Evolutionary conservation across 2,329 filamentous ascomycete genomes (phyloP), one percentile per base, ranked within the genome.

Genomic region (Onygenales sp.): DNA sequence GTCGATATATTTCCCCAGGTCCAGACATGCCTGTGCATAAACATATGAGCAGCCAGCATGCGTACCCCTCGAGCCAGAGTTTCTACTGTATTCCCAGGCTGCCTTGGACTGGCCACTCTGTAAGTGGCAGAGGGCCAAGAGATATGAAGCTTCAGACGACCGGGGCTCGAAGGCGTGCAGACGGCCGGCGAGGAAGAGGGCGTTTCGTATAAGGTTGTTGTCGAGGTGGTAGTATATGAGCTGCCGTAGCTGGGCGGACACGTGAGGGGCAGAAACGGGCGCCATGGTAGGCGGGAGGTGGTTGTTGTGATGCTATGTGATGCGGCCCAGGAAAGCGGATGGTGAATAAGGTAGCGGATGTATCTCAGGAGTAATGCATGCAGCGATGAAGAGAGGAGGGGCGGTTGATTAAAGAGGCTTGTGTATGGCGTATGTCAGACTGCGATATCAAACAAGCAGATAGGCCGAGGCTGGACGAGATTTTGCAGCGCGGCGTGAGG

Each of bases 11-110:
- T 83, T 83, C 55, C 88, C 89, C 54, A 97, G 73, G 44, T 82
- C 82, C 56, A 96, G 73, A 65, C 89, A 97, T 40, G 90, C 83
- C 65, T 95, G 90, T 51, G 92, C 92, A 74, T 91, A 95, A 45
- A 96, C 80, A 72, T 92, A 97, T 14, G 88, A 83, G 70, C 92
- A 96, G 33, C 91, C 91, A 31, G 95, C 66, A 70, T 97, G 88
- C 34, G 79, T 75, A 21, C 87, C 87, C 57, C 85, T 82, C 50
- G 81, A 81, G 39, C 83, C 87, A 51, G 83, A 77, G 46, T 81
- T 78, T 64, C 88, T 88, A 67, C 86, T 86, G 61, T 83, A 80
- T 64, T 97, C 91, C 68, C 87, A 92, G 9, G 93, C 91, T 10
- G 90, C 88, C 64, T 88, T 88, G 64, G 84, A 80, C 66, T 95